Base-by-base conservation (phyloP, 805 yeast species). In the Candida mattraensis region DNA sequence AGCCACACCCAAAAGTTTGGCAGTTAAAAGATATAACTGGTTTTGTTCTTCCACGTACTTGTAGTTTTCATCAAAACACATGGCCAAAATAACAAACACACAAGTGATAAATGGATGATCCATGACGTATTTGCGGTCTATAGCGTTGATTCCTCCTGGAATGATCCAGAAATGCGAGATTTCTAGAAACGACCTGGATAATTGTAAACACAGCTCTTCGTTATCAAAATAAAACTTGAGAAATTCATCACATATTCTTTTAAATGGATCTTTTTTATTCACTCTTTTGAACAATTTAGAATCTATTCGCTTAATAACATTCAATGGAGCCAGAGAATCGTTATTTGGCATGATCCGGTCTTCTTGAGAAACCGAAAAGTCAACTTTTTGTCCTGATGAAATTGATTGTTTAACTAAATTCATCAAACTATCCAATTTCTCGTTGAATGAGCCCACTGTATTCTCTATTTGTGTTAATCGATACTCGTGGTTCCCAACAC, bases 141-240 rank as follows among this genome's bases (percentile, higher is more conserved):
- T 66, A 20, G 65, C 66, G 23, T 66, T 71, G n/a, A 75, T 64
- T 5, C 80, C 81, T 8, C 80, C 81, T 2, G 82, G 82, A 5
- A 76, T 70, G 28, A 78, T 74, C 79, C 81, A 78, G 49, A 71
- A 74, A 47, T 74, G 80, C 3, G 82, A 75, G 27, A 69, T 70
- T 12, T 65, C 68, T 23, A 76, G 51, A 42, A 76, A 78, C 18
- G 70, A 69, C 37, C 66, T 63, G 0, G 75, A 69, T 19, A 77
- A 50, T 28, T 60, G 56, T 6, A 72, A 54, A 44, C 78, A 73
- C 5, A 76, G 51, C 7, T 47, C 43, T 40, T 65, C 67, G 44
- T 76, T 63, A 9, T 64, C 54, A 20, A 62, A 57, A 45, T 69
- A 76, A 54, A 75, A 76, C 30, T 58, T 52, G 24, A 71, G 38